Evolutionary conservation across 2,329 filamentous ascomycete genomes (phyloP), one percentile per base, ranked within the genome.

Genomic region (Exophiala oligosperma): DNA sequence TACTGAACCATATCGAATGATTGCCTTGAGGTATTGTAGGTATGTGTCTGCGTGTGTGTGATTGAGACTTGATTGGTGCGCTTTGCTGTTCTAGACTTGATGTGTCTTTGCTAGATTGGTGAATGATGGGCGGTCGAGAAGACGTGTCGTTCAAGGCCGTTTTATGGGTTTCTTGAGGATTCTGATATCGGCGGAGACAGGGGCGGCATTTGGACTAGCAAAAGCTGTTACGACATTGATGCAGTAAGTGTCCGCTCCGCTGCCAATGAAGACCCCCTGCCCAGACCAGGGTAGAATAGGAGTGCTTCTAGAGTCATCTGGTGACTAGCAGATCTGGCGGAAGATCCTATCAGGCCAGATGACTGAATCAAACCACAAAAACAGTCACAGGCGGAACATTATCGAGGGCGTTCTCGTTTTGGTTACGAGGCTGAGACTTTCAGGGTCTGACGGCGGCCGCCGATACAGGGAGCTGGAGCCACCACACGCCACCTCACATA

Each of bases 1-100:
- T 61, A 63, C 37, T 63, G 61, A 12, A 63, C 57, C 61, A 61
- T 61, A 8, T 28, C 9, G 23, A 52, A 29, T 53, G 35, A 41
- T 14, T 53, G 40, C 44, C 24, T 49, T 44, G 21, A 9, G 29
- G 29, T 35, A 35, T 8, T 35, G 6, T 35, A 17, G 17, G 29
- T 35, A 9, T 35, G 29, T 8, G 11, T 35, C 5, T 35, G 9
- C 11, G 29, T 8, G 28, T 48, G 49, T 53, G 49, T 44, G 24
- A 32, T 8, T 37, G 17, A 17, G 17, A 17, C 17, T 24, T 51
- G 52, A 41, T 61, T 44, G 48, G 47, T 43, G 23, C 14, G 12
- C 12, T 12, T 28, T 14, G 9, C n/a, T 48, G 46, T 48, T 11
- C 24, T 32, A 21, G 37, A 35, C 38, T 28, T 32, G 55, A 23